Evolutionary conservation across 306 rosid genomes (phyloP).

Genomic region (Trifolium dubium): DNA sequence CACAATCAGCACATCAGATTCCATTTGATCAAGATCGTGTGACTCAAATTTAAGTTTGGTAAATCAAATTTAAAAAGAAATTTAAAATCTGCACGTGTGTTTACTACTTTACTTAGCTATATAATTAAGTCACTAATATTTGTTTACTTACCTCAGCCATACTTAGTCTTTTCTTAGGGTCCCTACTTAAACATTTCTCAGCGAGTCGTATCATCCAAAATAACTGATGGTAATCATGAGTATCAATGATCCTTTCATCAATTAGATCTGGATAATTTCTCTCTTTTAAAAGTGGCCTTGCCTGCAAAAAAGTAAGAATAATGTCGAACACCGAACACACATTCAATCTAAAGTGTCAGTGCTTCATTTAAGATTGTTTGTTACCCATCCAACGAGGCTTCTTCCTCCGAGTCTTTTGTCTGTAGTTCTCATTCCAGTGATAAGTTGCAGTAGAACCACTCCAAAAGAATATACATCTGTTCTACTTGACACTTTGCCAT

Average conservation of each 20-base stretch:
- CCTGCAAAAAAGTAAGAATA: slow-evolving; percentile 53
- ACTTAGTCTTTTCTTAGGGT: slow-evolving; percentile 66
- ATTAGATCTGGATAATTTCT: slow-evolving; percentile 84
- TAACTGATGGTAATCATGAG: slow-evolving; percentile 69
- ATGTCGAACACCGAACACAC: background rate
- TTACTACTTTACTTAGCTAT: background rate
- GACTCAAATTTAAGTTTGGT: no score
- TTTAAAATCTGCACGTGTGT: no score
- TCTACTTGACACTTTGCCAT: slow-evolving; percentile 81
- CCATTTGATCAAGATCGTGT: no score
- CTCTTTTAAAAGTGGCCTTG: slow-evolving; percentile 83
- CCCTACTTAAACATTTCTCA: slow-evolving; percentile 75
- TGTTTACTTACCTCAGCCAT: slow-evolving; percentile 59
- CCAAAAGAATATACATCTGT: slow-evolving; percentile 92
- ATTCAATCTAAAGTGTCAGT: background rate
- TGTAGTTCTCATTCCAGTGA: slow-evolving; percentile 72
- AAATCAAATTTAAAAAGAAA: no score
- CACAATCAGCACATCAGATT: no score
- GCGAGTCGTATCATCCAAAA: slow-evolving; percentile 84
- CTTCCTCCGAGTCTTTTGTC: slow-evolving; percentile 76
- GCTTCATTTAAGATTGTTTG: slow-evolving; percentile 32
- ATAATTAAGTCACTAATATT: background rate
- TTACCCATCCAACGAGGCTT: slow-evolving; percentile 96
- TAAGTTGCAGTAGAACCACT: slow-evolving; percentile 77
- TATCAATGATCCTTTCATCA: slow-evolving; percentile 59